Conservation (phyloP, 805 yeast species). For the Komagataella phaffii region DNA sequence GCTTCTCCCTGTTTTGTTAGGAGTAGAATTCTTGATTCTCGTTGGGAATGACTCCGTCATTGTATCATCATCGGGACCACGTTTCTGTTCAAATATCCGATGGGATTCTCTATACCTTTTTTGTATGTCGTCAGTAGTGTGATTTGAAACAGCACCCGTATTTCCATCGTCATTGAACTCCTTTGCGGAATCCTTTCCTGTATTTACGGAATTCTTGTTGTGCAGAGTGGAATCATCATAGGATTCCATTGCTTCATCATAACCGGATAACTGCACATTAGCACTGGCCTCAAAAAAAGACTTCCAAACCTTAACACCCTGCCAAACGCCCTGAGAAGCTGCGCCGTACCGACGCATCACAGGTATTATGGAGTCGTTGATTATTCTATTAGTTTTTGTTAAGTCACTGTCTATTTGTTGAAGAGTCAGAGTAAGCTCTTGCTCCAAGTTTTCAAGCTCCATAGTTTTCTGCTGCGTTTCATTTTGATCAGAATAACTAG, state of each 20-base stretch:
- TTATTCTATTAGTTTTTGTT: conserved; percentile 50
- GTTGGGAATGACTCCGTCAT: conserved; percentile 6
- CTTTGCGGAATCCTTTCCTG: neutral
- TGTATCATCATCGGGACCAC: conserved; percentile 6
- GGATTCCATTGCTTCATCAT: conserved; percentile 2
- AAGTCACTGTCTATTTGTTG: conserved; percentile 73
- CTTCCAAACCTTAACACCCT: conserved; percentile 63
- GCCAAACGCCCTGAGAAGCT: conserved; percentile 49
- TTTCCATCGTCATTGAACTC: conserved; percentile 9
- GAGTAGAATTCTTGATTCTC: conserved; percentile 8
- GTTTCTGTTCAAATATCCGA: conserved; percentile 2
- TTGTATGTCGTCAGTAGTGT: conserved; percentile 6
- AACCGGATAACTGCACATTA: conserved; percentile 18
- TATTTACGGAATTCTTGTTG: neutral
- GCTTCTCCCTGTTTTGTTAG: conserved; percentile 7
- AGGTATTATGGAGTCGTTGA: conserved; percentile 59
- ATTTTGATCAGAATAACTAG: neutral
- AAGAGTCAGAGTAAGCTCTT: conserved; percentile 60
- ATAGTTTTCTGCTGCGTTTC: conserved; percentile 2
- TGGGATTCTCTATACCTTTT: conserved; percentile 7
- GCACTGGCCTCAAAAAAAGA: conserved; percentile 67
- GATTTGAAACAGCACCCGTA: conserved; percentile 14
- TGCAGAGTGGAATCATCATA: neutral
- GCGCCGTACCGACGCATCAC: conserved; percentile 44
- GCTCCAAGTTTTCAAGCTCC: conserved; percentile 59